Conservation (phyloP, 495 filamentous ascomycete species). For the Penicillium ochrochloron region DNA sequence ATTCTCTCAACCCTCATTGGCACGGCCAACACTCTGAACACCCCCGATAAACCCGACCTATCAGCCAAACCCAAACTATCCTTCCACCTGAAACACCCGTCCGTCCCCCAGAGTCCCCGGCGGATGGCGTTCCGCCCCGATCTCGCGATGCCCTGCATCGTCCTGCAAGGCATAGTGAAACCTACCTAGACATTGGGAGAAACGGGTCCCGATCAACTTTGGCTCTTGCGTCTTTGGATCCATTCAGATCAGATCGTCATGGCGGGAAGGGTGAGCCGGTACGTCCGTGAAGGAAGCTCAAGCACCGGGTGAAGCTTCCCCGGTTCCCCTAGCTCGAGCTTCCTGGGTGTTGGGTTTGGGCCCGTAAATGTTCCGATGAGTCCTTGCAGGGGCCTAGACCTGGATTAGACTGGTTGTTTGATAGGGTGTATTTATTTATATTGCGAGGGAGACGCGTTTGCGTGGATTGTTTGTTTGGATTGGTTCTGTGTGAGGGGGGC, state of each 20-base stretch:
- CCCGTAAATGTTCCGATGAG: conserved; percentile 12
- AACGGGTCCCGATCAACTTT: background rate
- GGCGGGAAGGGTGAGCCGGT: background rate
- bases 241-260: background rate
- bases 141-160: conserved; percentile 19
- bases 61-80: background rate
- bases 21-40: background rate
- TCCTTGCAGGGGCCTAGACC: conserved; percentile 6
- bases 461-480: background rate
- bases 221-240: background rate
- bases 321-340: conserved; percentile 13
- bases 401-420: background rate
- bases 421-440: background rate
- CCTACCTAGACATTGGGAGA: conserved; percentile 30
- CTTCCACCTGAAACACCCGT: conserved; percentile 3
- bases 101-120: background rate
- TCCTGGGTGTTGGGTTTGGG: background rate
- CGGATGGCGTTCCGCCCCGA: conserved; percentile 9
- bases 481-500: background rate
- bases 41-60: conserved; percentile 10
- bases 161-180: conserved; percentile 40
- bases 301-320: conserved; percentile 25
- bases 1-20: conserved; percentile 12
- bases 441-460: background rate
- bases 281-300: conserved; percentile 14